Conservation (phyloP, 2,329 filamentous ascomycete species). For the Calycina herbarum region DNA sequence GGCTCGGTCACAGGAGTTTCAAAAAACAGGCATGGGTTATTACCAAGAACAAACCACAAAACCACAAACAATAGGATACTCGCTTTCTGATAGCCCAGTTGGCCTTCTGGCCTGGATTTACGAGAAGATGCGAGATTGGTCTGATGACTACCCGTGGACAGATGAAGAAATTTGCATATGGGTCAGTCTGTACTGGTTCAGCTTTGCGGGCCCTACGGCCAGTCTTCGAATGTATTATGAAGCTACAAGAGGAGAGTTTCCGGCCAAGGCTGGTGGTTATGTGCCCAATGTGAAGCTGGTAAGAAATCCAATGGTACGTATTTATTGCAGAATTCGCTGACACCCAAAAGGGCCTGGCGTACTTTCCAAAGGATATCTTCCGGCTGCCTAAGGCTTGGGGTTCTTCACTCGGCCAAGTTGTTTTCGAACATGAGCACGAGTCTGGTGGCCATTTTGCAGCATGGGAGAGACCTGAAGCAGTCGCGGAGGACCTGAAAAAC, state of each 20-base stretch:
- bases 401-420: constrained; percentile 56
- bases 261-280: not conserved
- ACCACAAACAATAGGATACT: constrained; percentile 72
- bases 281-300: not conserved
- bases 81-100: constrained; percentile 67
- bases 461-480: constrained; percentile 57
- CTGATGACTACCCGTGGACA: constrained; percentile 69
- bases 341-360: constrained; percentile 52
- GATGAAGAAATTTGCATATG: constrained; percentile 76
- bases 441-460: constrained; percentile 55
- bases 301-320: constrained; percentile 58
- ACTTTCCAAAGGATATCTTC: constrained; percentile 59
- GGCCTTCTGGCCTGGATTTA: constrained; percentile 76
- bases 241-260: not conserved
- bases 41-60: constrained; percentile 61
- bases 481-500: constrained; percentile 49
- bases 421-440: constrained; percentile 48
- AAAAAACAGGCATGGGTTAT: constrained; percentile 55
- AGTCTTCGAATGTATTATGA: not conserved
- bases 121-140: constrained; percentile 79
- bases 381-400: constrained; percentile 56
- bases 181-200: constrained; percentile 73
- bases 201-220: constrained; percentile 54
- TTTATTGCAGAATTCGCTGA: constrained; percentile 64
- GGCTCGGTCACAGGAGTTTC: constrained; percentile 58